These are phyloP conservation scores for Penicillium atrosanguineum DNA, from an alignment of 495 filamentous ascomycete species.

Conservation along the genomic window DNA sequence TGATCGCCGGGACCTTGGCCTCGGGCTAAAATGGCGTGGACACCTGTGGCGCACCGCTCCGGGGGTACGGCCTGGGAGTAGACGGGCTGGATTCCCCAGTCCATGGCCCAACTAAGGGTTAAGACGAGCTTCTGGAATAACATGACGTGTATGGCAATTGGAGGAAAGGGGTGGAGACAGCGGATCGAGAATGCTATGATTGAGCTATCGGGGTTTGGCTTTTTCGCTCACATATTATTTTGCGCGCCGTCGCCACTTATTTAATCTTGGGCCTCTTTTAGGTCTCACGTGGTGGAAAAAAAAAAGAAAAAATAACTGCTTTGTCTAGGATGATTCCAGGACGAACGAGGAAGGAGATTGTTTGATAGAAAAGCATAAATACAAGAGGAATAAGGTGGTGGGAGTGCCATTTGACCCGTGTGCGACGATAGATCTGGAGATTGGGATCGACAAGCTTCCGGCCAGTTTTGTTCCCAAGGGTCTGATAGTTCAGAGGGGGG, in stretches of 20 bases:
- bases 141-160: slow-evolving; percentile 13
- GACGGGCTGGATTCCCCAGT: not conserved
- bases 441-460: slow-evolving; percentile 5
- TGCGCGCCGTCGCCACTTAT: slow-evolving; percentile 5
- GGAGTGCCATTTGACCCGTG: slow-evolving; percentile 1
- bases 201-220: not conserved
- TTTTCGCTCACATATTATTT: not conserved
- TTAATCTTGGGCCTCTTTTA: not conserved
- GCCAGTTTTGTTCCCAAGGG: not conserved
- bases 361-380: not conserved
- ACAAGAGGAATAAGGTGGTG: not conserved
- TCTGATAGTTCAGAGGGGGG: not conserved
- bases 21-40: slow-evolving; percentile 28
- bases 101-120: not conserved
- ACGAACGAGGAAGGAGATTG: not conserved
- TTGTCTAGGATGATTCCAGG: not conserved
- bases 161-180: not conserved
- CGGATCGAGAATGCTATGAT: not conserved
- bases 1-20: slow-evolving; percentile 29
- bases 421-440: slow-evolving; percentile 3
- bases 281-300: not conserved
- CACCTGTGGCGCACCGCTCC: slow-evolving; percentile 22
- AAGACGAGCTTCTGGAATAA: slow-evolving; percentile 12
- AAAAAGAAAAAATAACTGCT: not conserved
- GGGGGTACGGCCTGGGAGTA: slow-evolving; percentile 12